Conservation (phyloP, 495 filamentous ascomycete genomes). For the Podospora australis region DNA sequence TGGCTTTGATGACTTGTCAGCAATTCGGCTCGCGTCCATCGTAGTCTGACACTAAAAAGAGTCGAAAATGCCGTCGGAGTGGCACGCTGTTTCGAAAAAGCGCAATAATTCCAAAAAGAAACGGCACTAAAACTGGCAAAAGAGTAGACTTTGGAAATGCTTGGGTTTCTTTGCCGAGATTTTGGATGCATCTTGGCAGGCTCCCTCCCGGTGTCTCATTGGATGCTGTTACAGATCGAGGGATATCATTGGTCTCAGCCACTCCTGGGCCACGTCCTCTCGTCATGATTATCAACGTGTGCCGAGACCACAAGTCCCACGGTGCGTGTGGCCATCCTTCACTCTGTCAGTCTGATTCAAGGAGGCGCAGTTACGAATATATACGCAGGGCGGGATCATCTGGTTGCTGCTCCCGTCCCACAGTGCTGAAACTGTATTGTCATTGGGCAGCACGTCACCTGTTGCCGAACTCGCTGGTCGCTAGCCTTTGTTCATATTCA, state of each 20-base stretch:
- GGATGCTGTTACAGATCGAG: neutral
- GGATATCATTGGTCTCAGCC: neutral
- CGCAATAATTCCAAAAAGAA: too few species aligned
- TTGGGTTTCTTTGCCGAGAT: too few species aligned
- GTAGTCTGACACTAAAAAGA: too few species aligned
- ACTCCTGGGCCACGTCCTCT: slow-evolving; percentile 1
- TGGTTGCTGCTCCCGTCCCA: neutral
- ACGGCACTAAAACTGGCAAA: too few species aligned
- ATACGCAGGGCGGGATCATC: neutral
- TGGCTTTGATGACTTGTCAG: too few species aligned
- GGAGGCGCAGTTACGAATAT: slow-evolving; percentile 1
- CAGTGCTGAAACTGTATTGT: slow-evolving; percentile 12
- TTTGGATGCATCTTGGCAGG: neutral
- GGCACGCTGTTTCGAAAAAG: too few species aligned
- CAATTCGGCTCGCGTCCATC: too few species aligned
- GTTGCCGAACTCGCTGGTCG: neutral
- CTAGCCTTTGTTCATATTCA: neutral
- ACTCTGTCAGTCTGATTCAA: slow-evolving; percentile 1
- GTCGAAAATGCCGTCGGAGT: too few species aligned
- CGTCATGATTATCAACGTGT: slow-evolving; percentile 4
- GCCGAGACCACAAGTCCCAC: slow-evolving; percentile 1
- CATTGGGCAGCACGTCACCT: slow-evolving; percentile 7
- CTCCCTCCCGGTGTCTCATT: neutral
- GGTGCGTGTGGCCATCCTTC: neutral
- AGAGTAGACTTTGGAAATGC: too few species aligned